Evolutionary conservation across 192 early-diverging fungal genomes (phyloP), one percentile per base, ranked within the genome.

Genomic region (Entophlyctis luteolus): DNA sequence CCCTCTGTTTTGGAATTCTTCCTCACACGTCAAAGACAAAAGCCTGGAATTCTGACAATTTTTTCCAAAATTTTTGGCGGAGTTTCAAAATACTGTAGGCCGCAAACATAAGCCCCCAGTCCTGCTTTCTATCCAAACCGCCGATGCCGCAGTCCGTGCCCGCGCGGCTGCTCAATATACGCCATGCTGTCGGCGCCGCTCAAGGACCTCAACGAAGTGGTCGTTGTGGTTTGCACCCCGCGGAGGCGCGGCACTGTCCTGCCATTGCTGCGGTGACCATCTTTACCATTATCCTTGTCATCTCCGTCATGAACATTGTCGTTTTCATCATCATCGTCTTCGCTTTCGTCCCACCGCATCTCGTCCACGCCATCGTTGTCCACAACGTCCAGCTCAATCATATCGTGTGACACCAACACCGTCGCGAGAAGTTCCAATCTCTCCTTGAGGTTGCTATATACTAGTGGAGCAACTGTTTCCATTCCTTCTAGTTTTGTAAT

Each of bases 401-500:
- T 74, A 53, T 90, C 90, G 28, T 86, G 82, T 56, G 77, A 59
- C 4, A 93, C 77, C 28, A 93, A 75, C 4, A 98, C 94, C 12
- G 87, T 85, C 42, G 90, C 88, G 28, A 99, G 78, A 29, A 99
- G 84, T 73, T 86, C 84, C 75, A 93, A 79, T 59, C 98, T 94
- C 47, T 89, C 84, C 20, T 82, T 71, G 16, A 81, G 75, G 2
- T 86, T 86, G 55, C 81, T 74, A 55, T 92, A 97, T 0, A 91
- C 91, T 16, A 97, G 75, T 25, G 86, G 84, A 0, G 85, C 79
- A 42, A 88, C 86, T 25, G 77, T 84, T 10, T 94, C 91, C 80
- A 95, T 91, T 10, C 95, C 95, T 62, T 95, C 94, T 38, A 99
- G 81, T 27, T 91, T 84, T 34, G 95, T 97, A 65, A 99, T 98